Evolutionary conservation across 352 stramenopile genomes (phyloP).

Genomic region (Globisporangium cederbergense): DNA sequence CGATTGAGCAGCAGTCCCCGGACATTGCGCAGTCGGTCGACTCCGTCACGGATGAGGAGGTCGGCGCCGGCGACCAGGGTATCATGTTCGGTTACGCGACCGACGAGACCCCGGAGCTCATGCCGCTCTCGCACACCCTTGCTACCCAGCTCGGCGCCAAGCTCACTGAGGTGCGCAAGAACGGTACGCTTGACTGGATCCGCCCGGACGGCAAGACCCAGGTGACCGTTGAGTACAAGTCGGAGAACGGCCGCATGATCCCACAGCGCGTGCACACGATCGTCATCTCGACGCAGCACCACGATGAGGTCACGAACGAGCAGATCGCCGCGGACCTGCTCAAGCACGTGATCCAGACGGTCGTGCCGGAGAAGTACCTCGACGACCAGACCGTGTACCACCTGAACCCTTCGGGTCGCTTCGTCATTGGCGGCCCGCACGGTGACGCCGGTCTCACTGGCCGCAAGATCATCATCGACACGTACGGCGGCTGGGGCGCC

Average conservation of each 20-base stretch:
- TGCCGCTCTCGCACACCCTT: conserved; percentile 98
- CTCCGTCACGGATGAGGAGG: conserved; percentile 95
- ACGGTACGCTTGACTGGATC: conserved; percentile 97
- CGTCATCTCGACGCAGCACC: conserved; percentile 99
- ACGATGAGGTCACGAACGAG: conserved; percentile 97
- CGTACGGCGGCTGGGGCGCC: conserved; percentile 98
- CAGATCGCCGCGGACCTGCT: conserved; percentile 98
- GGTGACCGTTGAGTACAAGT: conserved; percentile 98
- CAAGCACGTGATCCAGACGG: conserved; percentile 98
- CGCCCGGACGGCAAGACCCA: conserved; percentile 99
- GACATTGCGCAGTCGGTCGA: conserved; percentile 99
- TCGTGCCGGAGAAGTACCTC: conserved; percentile 98
- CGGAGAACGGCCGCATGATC: conserved; percentile 92
- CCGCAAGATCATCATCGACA: conserved; percentile 99
- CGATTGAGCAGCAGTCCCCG: conserved; percentile 98
- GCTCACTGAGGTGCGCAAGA: conserved; percentile 99
- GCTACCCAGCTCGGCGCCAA: conserved; percentile 95
- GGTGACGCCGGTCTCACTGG: conserved; percentile 98
- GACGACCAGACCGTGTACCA: conserved; percentile 99
- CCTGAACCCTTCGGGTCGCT: conserved; percentile 98
- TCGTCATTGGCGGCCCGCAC: conserved; percentile 99
- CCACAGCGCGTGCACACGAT: conserved; percentile 98
- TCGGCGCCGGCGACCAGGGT: conserved; percentile 97
- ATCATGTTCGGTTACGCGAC: conserved; percentile 95
- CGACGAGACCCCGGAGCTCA: conserved; percentile 96